A percentile compares a stretch with the other conserved stretches of the same genome.
These are phyloP conservation scores for Arthrinium puccinioides DNA, from an alignment of 2,329 filamentous ascomycete genomes.

Conservation along the genomic window DNA sequence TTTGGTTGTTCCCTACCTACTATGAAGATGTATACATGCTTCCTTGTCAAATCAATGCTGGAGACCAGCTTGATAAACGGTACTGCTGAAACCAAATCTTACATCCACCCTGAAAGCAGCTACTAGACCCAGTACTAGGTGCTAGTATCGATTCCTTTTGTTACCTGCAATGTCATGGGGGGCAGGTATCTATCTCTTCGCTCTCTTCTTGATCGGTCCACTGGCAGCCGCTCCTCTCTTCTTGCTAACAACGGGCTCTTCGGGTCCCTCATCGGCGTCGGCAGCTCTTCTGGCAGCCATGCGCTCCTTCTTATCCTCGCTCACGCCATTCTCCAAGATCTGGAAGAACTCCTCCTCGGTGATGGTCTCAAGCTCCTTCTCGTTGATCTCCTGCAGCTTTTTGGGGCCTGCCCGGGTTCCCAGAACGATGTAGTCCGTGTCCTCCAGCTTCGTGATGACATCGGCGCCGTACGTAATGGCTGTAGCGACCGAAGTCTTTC, in stretches of 20 bases:
- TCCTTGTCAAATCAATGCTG: no score
- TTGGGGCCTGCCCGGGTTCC: slow-evolving; percentile 8
- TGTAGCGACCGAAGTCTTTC: slow-evolving; percentile 8
- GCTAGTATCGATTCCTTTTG: no score
- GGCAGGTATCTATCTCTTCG: slow-evolving; percentile 4
- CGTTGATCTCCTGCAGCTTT: slow-evolving; percentile 8
- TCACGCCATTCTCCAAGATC: slow-evolving; percentile 8
- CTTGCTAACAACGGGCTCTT: slow-evolving; percentile 1
- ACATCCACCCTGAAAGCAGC: no score
- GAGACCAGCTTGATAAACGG: no score
- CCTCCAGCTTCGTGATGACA: slow-evolving; percentile 9
- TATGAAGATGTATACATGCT: no score
- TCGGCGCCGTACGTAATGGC: slow-evolving; percentile 20
- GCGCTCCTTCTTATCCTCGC: slow-evolving; percentile 7
- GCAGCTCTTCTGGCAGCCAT: slow-evolving; percentile 6
- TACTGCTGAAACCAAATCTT: no score
- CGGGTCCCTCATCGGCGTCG: slow-evolving; percentile 5
- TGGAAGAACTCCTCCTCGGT: slow-evolving; percentile 10
- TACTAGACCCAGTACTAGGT: no score
- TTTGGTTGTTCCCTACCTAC: no score
- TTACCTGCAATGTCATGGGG: no score
- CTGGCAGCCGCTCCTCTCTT: neutral
- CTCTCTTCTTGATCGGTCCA: slow-evolving; percentile 2
- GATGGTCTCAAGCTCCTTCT: slow-evolving; percentile 8
- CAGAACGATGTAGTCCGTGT: slow-evolving; percentile 10